Base-by-base conservation (phyloP, 805 yeast species). In the Wickerhamiella galacta region DNA sequence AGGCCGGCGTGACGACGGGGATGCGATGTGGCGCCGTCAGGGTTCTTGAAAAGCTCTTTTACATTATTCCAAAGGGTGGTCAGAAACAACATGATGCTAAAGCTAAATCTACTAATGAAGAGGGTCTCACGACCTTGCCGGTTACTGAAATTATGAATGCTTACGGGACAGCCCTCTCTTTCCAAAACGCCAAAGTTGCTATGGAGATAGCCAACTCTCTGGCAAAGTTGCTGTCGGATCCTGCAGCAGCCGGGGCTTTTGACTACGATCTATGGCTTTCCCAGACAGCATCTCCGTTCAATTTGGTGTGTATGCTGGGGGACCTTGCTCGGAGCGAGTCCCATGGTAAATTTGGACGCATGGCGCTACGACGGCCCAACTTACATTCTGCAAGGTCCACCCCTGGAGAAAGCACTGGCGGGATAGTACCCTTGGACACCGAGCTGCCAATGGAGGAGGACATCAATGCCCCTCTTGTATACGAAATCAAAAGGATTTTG, bases 11-110 rank as follows among this genome's bases (percentile, higher is more conserved):
- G 17, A 49, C 55, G 2, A 48, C 45, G 24, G 44, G 54, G 3
- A 49, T 59, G 48, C 43, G 55, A 2, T 20, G 31, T 3, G 64
- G 62, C 3, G 57, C 64, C 4, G 55, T 52, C 2, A 33, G 42
- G n/a, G 44, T 51, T 28, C 38, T 60, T 16, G 46, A 38, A 12
- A 38, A 41, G 5, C 36, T 55, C n/a, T 39, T 53, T 10, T 20
- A 18, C 2, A 18, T 25, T 4, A 4, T 16, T 2, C 16, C 18
- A 4, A 21, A 26, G 7, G 10, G 25, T 3, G 36, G 27, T 5
- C 18, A 22, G 15, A 23, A 20, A 3, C 16, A 15, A 6, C 20
- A 21, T 10, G 15, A 26, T 3, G 32, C 9, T 14, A 14, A 16
- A 10, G 6, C 7, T 9, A 6, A 25, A 6, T 5, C 6, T 4